These are phyloP conservation scores for Tulasnella sp. DNA, from an alignment of 768 basidiomycete species.

Conservation along the genomic window DNA sequence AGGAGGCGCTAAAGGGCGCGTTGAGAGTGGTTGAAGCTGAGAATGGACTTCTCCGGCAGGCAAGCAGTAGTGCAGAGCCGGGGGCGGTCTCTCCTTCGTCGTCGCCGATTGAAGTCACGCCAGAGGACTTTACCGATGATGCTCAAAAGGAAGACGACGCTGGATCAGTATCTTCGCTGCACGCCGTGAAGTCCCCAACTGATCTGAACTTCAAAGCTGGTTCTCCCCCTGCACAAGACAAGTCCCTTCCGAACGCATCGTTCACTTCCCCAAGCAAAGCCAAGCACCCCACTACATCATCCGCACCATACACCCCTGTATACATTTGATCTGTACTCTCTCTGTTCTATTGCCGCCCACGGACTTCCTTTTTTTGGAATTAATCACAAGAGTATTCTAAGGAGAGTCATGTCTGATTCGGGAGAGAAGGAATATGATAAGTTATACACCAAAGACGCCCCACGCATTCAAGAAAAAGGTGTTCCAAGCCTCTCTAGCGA, in stretches of 20 bases:
- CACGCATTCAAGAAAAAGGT: not conserved
- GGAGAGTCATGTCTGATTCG: not conserved
- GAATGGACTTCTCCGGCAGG: slow-evolving; percentile 21
- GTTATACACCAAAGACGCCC: not conserved
- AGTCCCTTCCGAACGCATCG: not conserved
- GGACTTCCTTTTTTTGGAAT: not conserved
- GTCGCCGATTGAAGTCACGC: not conserved
- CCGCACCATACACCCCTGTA: not conserved
- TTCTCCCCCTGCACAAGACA: not conserved
- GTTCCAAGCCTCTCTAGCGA: not conserved
- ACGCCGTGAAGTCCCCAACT: not conserved
- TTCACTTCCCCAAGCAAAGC: not conserved
- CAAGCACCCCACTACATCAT: not conserved
- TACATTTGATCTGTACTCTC: not conserved
- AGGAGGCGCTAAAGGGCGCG: slow-evolving; percentile 52
- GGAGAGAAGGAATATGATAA: not conserved
- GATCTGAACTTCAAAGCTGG: not conserved
- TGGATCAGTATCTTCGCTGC: not conserved
- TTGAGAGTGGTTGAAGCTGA: slow-evolving; percentile 60
- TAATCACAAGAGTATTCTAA: not conserved
- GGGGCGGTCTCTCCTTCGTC: not conserved
- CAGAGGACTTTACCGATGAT: not conserved
- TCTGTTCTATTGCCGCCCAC: not conserved
- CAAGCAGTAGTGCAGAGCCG: not conserved
- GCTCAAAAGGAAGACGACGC: not conserved